phyloP scores from a whole-genome alignment of 2,329 filamentous ascomycete species.

The Fusarium haematococcum region DNA sequence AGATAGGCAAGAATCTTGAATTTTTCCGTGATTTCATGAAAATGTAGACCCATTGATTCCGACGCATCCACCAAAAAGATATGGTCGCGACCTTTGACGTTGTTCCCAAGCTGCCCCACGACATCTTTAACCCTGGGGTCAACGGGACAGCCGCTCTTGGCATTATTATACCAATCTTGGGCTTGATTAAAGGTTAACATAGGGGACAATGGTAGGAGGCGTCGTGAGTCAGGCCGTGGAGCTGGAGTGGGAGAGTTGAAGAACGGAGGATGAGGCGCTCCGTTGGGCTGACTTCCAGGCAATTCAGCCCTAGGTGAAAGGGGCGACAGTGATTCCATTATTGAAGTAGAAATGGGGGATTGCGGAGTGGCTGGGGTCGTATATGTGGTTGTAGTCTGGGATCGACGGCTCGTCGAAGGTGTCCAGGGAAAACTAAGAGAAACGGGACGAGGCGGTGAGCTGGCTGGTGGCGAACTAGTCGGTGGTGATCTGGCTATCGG shows the following conservation, averaged over 20 bases:
- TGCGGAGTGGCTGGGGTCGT: background rate
- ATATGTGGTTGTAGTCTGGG: background rate
- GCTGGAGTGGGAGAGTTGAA: background rate
- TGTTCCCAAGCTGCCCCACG: background rate
- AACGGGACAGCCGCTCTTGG: background rate
- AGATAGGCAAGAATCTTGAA: conserved; percentile 11
- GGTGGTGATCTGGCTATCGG: background rate
- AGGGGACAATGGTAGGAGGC: background rate
- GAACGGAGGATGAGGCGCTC: too few relatives aligned
- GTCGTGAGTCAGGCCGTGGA: background rate
- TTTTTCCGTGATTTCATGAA: background rate
- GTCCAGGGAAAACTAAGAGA: background rate
- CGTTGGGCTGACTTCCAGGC: background rate
- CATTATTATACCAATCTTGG: background rate
- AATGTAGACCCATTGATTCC: background rate
- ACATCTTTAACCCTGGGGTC: background rate
- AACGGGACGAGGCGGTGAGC: background rate
- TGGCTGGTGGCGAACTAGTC: background rate
- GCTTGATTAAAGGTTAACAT: background rate
- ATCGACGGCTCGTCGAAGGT: background rate
- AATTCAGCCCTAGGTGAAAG: background rate
- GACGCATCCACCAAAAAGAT: conserved; percentile 23
- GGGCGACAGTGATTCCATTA: background rate
- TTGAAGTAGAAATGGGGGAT: background rate
- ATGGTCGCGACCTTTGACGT: conserved; percentile 7